phyloP scores from a whole-genome alignment of 306 rosid species.

The Fragaria nilgerrensis region DNA sequence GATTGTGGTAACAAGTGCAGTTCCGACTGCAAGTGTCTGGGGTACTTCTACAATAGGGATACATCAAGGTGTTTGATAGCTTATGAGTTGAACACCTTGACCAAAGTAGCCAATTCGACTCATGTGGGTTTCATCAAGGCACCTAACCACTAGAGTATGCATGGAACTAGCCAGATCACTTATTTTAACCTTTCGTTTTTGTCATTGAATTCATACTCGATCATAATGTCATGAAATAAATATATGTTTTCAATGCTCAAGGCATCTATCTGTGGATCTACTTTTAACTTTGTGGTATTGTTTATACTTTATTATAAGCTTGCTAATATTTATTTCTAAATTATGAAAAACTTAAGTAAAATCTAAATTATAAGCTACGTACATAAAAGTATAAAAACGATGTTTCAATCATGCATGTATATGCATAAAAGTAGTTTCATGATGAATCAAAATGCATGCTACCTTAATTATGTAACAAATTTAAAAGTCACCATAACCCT shows the following conservation, averaged over 20 bases:
- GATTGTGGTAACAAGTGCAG: conserved; percentile 50
- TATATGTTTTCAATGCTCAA: neutral
- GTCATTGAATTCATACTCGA: neutral
- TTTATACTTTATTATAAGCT: too few species aligned
- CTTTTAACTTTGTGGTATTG: too few species aligned
- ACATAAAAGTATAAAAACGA: too few species aligned
- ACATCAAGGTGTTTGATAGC: conserved; percentile 53
- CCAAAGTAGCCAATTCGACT: conserved; percentile 41
- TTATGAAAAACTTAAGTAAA: too few species aligned
- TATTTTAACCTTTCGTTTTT: neutral
- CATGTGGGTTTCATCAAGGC: conserved; percentile 58
- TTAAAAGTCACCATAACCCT: too few species aligned
- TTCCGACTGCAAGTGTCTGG: conserved; percentile 57
- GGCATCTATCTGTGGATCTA: too few species aligned
- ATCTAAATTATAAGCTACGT: too few species aligned
- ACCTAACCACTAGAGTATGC: conserved; percentile 30
- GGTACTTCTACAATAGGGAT: conserved; percentile 50
- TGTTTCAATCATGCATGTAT: too few species aligned
- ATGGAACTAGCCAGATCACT: neutral
- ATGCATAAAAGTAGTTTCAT: too few species aligned
- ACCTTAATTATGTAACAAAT: too few species aligned
- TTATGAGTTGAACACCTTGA: conserved; percentile 51
- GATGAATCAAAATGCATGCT: too few species aligned
- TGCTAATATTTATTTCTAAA: too few species aligned
- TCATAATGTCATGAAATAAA: neutral